Percentiles rank a stretch among this genome's conserved stretches.
phyloP scores from a whole-genome alignment of 139 green algal species.

The Yamagishiella unicocca region DNA sequence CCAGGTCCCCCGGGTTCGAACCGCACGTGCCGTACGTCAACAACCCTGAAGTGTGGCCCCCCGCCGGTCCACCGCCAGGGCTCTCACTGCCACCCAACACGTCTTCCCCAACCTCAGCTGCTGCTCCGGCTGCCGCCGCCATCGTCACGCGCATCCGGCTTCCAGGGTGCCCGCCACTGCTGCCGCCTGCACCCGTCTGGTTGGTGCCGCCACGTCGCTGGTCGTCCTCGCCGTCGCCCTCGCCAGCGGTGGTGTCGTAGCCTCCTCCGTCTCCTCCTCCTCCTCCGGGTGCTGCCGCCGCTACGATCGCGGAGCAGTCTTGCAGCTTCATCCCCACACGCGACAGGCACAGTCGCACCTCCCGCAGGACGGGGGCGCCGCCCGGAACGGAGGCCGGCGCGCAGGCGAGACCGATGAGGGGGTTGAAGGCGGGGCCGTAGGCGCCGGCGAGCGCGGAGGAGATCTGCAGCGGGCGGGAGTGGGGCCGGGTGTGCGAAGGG shows the following conservation, averaged over 20 bases:
- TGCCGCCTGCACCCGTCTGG: too few species aligned
- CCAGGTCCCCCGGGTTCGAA: not conserved
- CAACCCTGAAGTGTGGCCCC: not conserved
- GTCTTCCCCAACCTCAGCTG: too few species aligned
- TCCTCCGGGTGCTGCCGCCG: not conserved
- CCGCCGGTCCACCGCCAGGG: too few species aligned
- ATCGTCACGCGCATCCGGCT: too few species aligned
- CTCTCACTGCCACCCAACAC: too few species aligned
- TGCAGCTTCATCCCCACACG: not conserved
- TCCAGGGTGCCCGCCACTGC: too few species aligned
- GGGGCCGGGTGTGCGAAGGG: too few species aligned
- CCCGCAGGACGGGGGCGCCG: not conserved
- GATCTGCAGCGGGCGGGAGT: constrained; percentile 8
- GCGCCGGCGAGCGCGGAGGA: not conserved
- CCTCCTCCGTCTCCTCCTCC: not conserved
- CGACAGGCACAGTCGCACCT: constrained; percentile 23
- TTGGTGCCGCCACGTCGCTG: too few species aligned
- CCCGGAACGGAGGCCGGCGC: not conserved
- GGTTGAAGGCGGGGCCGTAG: constrained; percentile 37
- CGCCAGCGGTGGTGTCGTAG: not conserved
- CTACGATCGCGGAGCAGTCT: constrained; percentile 8
- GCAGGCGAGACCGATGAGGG: constrained; percentile 22
- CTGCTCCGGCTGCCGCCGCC: too few species aligned
- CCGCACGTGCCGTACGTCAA: constrained; percentile 22
- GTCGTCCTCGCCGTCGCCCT: not conserved